Evolutionary conservation across 2,329 filamentous ascomycete species (phyloP), one percentile per base, ranked within the genome.

Genomic region (Emergomyces pasteurianus): DNA sequence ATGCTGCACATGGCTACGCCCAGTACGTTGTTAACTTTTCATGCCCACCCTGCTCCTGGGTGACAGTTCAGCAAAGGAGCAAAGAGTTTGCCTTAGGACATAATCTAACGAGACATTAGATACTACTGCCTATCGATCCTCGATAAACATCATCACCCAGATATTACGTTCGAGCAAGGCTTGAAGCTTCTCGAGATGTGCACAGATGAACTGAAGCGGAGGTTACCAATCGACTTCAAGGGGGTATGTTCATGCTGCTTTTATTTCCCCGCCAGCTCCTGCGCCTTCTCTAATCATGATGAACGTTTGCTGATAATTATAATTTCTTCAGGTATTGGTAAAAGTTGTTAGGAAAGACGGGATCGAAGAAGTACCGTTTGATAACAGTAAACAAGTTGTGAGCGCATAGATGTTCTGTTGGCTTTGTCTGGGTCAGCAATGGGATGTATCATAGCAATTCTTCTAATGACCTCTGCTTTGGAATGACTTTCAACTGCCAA

Each of bases 221-320:
- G 95, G 77, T 84, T 99, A 81, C 94, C 94, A 63, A 92, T 99
- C 73, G 94, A 99, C 75, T 99, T 97, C 84, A 99, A 99, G 83
- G 94, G 94, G 46, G 89, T 96, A 69, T 69, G 86, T 71, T 63
- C 21, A 26, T 36, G 28, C 28, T 52, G 36, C n/a, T 52, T 58
- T 26, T 16, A 34, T 49, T 3, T 54, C 14, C 18, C 38, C 38
- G 50, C 18, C 18, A 21, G 34, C 21, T 26, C 21, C 16, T 31
- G 18, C 43, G 38, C 18, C 3, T 21, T 21, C 9, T 9, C 28
- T 21, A 31, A 3, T 10, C 28, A 9, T 9, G 47, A n/a, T 31
- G 50, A 56, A 1, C 38, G 54, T 10, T 21, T 36, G 23, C 60
- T 64, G 58, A 57, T 23, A 40, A 28, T 57, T 43, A 63, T 71